These are phyloP conservation scores for Metschnikowia reukaufii DNA, from an alignment of 805 yeast species.

Conservation along the genomic window DNA sequence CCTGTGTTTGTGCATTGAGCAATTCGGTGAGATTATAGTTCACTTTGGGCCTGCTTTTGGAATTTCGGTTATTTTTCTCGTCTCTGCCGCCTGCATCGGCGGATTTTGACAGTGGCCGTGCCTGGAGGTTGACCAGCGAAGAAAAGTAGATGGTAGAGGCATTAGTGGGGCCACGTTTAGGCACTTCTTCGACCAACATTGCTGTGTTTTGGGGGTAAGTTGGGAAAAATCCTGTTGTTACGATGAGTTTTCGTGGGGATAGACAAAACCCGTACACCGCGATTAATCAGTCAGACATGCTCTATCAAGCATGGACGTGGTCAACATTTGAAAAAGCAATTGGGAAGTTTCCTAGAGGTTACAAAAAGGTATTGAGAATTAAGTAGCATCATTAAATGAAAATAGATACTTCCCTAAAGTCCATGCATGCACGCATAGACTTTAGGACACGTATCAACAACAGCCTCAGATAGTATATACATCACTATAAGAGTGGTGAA, in stretches of 20 bases:
- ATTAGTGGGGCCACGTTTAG: conserved; percentile 31
- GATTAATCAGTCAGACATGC: too few relatives aligned
- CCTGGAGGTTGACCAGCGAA: conserved; percentile 42
- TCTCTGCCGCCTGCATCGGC: conserved; percentile 17
- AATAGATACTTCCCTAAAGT: too few relatives aligned
- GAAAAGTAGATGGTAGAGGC: conserved; percentile 41
- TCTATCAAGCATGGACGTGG: too few relatives aligned
- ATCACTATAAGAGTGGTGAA: conserved; percentile 50
- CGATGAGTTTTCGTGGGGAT: not conserved
- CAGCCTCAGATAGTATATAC: conserved; percentile 41
- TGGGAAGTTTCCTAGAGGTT: too few relatives aligned
- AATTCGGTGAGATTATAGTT: conserved; percentile 44
- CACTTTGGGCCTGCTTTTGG: conserved; percentile 41
- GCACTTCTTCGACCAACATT: conserved; percentile 47
- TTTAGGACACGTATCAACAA: conserved; percentile 17
- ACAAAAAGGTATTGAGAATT: too few relatives aligned
- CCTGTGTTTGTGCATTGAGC: conserved; percentile 44
- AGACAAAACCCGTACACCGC: conserved; percentile 6
- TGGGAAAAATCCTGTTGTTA: too few relatives aligned
- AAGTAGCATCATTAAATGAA: too few relatives aligned
- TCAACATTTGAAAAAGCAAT: too few relatives aligned
- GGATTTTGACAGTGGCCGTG: conserved; percentile 31
- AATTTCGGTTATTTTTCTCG: conserved; percentile 23
- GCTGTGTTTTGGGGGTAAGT: not conserved
- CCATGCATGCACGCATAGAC: too few relatives aligned